Conservation (phyloP, 2,329 filamentous ascomycete genomes). For the Cercospora sp. region DNA sequence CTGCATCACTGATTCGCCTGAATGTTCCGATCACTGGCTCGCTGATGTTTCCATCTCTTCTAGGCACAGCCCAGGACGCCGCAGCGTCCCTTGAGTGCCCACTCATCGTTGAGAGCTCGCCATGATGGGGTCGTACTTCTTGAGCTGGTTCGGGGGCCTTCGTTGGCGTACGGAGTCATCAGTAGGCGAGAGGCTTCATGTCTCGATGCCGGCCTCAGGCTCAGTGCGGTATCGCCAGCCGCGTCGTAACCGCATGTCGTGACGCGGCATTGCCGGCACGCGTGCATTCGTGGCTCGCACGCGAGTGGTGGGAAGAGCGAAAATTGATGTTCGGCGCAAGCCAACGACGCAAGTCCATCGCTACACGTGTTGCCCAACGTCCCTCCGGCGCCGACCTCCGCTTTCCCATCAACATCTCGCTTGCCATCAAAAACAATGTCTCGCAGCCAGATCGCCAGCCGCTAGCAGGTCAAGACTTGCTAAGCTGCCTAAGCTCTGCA, state of each 20-base stretch:
- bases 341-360: not conserved
- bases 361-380: not conserved
- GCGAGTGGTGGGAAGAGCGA: not conserved
- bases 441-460: not conserved
- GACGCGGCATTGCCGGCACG: not conserved
- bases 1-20: not conserved
- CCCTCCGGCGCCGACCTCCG: slow-evolving; percentile 5
- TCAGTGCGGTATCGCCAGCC: not conserved
- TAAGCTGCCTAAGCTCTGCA: slow-evolving; percentile 10
- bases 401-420: not conserved
- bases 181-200: too few species aligned
- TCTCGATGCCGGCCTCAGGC: not conserved
- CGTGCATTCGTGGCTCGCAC: slow-evolving; percentile 8
- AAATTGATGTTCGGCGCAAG: not conserved
- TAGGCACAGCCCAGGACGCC: not conserved
- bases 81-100: not conserved
- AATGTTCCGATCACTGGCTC: not conserved
- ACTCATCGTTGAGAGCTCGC: not conserved
- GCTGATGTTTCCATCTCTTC: not conserved
- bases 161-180: not conserved
- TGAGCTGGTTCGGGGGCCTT: not conserved
- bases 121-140: not conserved
- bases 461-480: slow-evolving; percentile 12
- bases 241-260: not conserved
- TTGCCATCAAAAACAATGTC: not conserved